Conservation (phyloP, 371 early-diverging fungal genomes). For the Phascolomyces articulosus region DNA sequence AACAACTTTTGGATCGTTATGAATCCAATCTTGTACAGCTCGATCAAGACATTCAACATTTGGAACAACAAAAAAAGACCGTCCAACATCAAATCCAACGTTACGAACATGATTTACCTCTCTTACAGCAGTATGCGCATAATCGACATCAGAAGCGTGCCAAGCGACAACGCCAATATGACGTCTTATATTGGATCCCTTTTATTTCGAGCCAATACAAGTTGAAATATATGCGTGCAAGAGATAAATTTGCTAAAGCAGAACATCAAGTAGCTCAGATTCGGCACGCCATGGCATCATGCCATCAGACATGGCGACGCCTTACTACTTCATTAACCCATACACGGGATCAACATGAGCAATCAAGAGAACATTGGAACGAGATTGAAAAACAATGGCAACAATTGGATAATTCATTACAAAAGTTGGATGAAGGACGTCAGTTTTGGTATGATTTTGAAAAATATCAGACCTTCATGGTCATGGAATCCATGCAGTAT, state of each 20-base stretch:
- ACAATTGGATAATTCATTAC: conserved; percentile 10
- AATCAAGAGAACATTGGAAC: conserved; percentile 13
- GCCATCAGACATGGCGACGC: conserved; percentile 19
- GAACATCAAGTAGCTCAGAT: conserved; percentile 41
- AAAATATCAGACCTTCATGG: conserved; percentile 24
- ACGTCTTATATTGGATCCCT: conserved; percentile 31
- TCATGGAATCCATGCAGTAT: conserved; percentile 23
- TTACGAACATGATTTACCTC: conserved; percentile 16
- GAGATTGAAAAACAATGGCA: conserved; percentile 14
- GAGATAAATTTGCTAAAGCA: conserved; percentile 32
- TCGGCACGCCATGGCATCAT: conserved; percentile 28
- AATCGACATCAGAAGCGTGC: conserved; percentile 26
- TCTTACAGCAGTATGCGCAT: conserved; percentile 19
- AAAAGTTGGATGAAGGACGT: conserved; percentile 19
- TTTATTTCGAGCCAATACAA: conserved; percentile 30
- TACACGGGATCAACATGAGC: background rate
- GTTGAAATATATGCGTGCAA: conserved; percentile 38
- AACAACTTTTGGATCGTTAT: conserved; percentile 6
- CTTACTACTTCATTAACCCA: conserved; percentile 15
- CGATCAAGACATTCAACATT: conserved; percentile 15
- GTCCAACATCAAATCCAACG: conserved; percentile 17
- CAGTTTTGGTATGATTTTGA: conserved; percentile 37
- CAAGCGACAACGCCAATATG: conserved; percentile 31
- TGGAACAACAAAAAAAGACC: conserved; percentile 20
- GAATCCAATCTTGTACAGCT: conserved; percentile 7